phyloP scores from a whole-genome alignment of 305 asterid genomes.

The Ajuga reptans region DNA sequence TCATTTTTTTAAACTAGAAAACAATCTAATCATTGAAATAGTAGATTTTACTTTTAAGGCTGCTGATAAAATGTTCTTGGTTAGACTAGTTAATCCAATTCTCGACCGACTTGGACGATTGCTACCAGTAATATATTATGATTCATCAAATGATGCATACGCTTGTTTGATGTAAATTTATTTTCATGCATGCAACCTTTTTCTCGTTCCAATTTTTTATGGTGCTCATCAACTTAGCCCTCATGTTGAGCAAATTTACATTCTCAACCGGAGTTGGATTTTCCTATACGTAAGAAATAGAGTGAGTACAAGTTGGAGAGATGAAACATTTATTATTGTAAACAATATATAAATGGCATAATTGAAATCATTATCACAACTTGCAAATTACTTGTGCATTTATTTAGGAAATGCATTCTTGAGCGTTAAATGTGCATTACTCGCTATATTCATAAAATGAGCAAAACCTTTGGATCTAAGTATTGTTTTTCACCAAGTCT shows the following conservation, averaged over 20 bases:
- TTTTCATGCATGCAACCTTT: not conserved
- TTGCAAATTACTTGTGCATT: not conserved
- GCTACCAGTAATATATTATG: not conserved
- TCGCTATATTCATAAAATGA: not conserved
- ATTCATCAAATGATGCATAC: not conserved
- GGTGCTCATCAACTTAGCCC: not conserved
- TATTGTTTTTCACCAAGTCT: not conserved
- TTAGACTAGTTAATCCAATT: not conserved
- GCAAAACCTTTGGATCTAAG: not conserved
- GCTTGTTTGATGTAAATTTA: not conserved
- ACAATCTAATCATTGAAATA: not conserved
- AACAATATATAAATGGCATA: not conserved
- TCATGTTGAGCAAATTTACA: not conserved
- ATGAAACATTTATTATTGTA: not conserved
- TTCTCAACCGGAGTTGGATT: not conserved
- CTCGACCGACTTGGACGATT: not conserved
- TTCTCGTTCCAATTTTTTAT: not conserved
- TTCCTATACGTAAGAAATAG: not conserved
- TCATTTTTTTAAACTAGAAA: not conserved
- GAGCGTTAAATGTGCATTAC: not conserved
- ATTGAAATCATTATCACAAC: not conserved
- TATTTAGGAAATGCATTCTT: not conserved
- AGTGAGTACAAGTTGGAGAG: not conserved
- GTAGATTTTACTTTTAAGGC: slow-evolving; percentile 11
- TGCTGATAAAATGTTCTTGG: not conserved